phyloP scores from a whole-genome alignment of 129 eudicot species.

The Helianthus annuus region DNA sequence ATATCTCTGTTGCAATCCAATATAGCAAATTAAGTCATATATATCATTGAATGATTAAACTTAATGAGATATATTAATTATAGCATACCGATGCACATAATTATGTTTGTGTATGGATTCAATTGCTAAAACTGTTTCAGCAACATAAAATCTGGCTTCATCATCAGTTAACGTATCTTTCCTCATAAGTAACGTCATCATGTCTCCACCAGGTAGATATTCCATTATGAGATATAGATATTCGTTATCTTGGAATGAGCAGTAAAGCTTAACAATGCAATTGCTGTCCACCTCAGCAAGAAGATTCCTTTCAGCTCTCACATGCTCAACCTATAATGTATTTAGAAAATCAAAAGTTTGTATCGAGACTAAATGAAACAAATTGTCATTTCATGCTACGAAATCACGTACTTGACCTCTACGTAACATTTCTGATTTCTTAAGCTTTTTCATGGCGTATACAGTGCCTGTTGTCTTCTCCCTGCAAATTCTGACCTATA shows the following conservation, averaged over 20 bases:
- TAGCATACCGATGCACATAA: conserved; percentile 68
- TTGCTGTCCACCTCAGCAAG: conserved; percentile 96
- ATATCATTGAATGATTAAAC: conserved; percentile 5
- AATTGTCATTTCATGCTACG: conserved; percentile 6
- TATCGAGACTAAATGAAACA: conserved; percentile 8
- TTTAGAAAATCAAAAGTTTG: conserved; percentile 33
- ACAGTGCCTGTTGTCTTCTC: conserved; percentile 86
- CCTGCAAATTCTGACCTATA: conserved; percentile 91
- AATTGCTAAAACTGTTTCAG: conserved; percentile 90
- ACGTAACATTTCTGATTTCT: conserved; percentile 96
- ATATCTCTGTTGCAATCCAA: conserved; percentile 69
- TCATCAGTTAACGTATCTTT: conserved; percentile 79
- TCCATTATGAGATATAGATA: conserved; percentile 86
- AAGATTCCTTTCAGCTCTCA: conserved; percentile 90
- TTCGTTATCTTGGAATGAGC: conserved; percentile 92
- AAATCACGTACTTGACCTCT: conserved; percentile 81
- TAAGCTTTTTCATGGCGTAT: conserved; percentile 97
- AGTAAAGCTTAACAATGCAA: conserved; percentile 86
- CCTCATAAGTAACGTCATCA: conserved; percentile 93
- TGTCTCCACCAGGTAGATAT: conserved; percentile 94
- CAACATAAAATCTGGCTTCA: conserved; percentile 88
- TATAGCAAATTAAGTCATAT: conserved; percentile 16
- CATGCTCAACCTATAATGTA: conserved; percentile 80
- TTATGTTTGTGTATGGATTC: conserved; percentile 94
- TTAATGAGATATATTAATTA: not conserved